Evolutionary conservation across 192 early-diverging fungal species (phyloP).

Genomic region (Podila epigama): DNA sequence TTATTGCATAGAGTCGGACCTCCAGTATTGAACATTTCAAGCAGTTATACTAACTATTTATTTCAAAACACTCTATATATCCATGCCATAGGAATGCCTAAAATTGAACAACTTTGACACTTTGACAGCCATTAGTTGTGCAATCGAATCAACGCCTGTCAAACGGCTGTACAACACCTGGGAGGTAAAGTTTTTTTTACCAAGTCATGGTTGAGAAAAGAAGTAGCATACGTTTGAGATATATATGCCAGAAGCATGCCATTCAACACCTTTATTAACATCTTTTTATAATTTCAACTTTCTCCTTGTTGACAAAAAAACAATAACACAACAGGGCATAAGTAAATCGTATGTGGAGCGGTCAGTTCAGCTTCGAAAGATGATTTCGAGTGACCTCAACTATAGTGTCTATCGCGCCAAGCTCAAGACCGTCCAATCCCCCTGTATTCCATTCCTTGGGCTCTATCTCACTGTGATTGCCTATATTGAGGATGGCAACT

Average conservation of each 20-base stretch:
- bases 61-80: not conserved
- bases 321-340: constrained; percentile 12
- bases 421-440: constrained; percentile 33
- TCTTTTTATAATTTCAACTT: not conserved
- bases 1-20: too few relatives aligned
- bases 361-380: constrained; percentile 20
- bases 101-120: constrained; percentile 48
- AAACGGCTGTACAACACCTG: constrained; percentile 39
- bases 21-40: too few relatives aligned
- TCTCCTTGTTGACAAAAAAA: too few relatives aligned
- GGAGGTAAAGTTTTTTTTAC: constrained; percentile 44
- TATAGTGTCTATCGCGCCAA: constrained; percentile 28
- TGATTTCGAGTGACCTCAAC: constrained; percentile 32
- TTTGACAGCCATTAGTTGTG: constrained; percentile 28
- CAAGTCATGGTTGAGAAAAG: too few relatives aligned
- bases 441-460: constrained; percentile 42
- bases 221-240: too few relatives aligned
- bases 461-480: constrained; percentile 28
- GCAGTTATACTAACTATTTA: not conserved
- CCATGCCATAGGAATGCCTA: constrained; percentile 23
- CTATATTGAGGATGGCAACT: constrained; percentile 46
- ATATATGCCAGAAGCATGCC: too few relatives aligned
- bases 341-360: constrained; percentile 32
- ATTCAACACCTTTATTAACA: too few relatives aligned
- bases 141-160: constrained; percentile 39